phyloP scores from a whole-genome alignment of 1,139 yeast species.

The Hyphopichia buzzinii region DNA sequence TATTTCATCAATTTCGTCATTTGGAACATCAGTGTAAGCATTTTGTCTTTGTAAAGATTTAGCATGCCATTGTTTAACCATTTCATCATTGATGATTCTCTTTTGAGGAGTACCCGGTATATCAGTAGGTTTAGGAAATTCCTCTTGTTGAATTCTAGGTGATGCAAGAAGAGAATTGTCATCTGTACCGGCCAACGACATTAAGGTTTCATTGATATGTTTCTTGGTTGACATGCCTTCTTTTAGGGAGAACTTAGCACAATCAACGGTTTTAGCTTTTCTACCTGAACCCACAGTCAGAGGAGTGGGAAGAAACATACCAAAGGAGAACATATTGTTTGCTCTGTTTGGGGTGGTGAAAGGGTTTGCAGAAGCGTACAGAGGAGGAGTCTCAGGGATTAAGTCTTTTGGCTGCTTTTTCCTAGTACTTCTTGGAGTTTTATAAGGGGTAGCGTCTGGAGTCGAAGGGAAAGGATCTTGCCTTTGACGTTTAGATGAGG shows the following conservation, averaged over 20 bases:
- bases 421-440: slow-evolving; percentile 2
- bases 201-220: slow-evolving; percentile 2
- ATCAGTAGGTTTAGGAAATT: not conserved
- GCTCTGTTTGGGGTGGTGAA: slow-evolving; percentile 1
- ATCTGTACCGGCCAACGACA: slow-evolving; percentile 4
- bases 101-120: slow-evolving; percentile 10
- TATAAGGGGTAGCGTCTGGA: slow-evolving; percentile 3
- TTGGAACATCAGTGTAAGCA: slow-evolving; percentile 11
- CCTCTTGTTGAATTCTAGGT: not conserved
- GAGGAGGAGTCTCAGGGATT: slow-evolving; percentile 1
- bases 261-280: slow-evolving; percentile 7
- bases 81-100: slow-evolving; percentile 11
- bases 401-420: slow-evolving; percentile 2
- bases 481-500: not conserved
- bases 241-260: not conserved
- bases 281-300: slow-evolving; percentile 44
- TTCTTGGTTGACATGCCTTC: not conserved
- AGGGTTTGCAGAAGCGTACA: not conserved
- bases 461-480: slow-evolving; percentile 1
- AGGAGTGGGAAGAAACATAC: slow-evolving; percentile 39
- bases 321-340: slow-evolving; percentile 16
- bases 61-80: slow-evolving; percentile 8
- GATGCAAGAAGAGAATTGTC: not conserved
- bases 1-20: slow-evolving; percentile 7
- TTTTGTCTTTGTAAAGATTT: slow-evolving; percentile 1